Percentiles rank a stretch among this genome's conserved stretches.
These are phyloP conservation scores for Ophiosphaerella korrae DNA, from an alignment of 2,329 filamentous ascomycete species.

Conservation along the genomic window DNA sequence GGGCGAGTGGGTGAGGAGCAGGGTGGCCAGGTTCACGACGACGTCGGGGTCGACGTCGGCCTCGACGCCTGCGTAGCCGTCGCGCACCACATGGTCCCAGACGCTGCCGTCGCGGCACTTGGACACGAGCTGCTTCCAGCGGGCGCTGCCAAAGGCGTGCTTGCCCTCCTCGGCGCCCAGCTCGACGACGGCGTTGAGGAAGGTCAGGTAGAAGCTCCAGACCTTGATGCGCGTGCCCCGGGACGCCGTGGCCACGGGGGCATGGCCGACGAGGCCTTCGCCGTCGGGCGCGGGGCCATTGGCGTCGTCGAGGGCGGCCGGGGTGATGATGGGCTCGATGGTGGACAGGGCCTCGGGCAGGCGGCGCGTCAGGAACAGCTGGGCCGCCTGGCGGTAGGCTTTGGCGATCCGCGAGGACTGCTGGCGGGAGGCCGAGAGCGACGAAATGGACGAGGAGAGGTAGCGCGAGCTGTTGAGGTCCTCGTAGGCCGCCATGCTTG, in stretches of 20 bases:
- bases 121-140: conserved; percentile 80
- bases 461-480: conserved; percentile 61
- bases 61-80: conserved; percentile 86
- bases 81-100: conserved; percentile 91
- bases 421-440: conserved; percentile 69
- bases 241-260: conserved; percentile 79
- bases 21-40: conserved; percentile 86
- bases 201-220: conserved; percentile 95
- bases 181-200: conserved; percentile 89
- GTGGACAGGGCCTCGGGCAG: conserved; percentile 87
- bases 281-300: conserved; percentile 21
- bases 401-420: conserved; percentile 79
- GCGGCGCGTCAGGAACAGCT: conserved; percentile 91
- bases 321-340: conserved; percentile 79
- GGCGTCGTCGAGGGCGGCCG: conserved; percentile 47
- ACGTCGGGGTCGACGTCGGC: conserved; percentile 94
- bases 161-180: conserved; percentile 90
- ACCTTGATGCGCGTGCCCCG: conserved; percentile 88
- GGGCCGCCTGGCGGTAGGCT: conserved; percentile 90
- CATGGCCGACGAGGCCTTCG: conserved; percentile 48
- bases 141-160: conserved; percentile 79
- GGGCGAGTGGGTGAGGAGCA: conserved; percentile 87
- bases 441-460: conserved; percentile 71
- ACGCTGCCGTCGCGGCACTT: conserved; percentile 87
- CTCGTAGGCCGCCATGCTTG: conserved; percentile 43